Conservation (phyloP, 495 filamentous ascomycete species). For the Hypoxylon cercidicola region DNA sequence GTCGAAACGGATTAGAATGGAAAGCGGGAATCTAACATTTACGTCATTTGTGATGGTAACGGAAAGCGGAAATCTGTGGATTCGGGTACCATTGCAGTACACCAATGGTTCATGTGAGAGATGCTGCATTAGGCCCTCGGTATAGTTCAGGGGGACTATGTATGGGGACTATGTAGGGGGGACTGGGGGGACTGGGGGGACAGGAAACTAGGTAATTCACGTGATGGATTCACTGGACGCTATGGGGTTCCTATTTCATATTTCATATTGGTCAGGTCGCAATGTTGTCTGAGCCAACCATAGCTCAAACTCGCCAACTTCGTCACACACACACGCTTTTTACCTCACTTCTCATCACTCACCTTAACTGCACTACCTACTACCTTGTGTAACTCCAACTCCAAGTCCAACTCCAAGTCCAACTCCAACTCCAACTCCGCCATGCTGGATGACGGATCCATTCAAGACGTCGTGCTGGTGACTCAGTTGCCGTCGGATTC, state of each 20-base stretch:
- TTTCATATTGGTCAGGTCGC: conserved; percentile 34
- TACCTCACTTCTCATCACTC: background rate
- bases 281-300: conserved; percentile 27
- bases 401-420: too few relatives aligned
- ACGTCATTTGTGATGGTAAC: conserved; percentile 10
- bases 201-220: conserved; percentile 19
- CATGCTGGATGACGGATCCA: conserved; percentile 33
- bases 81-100: conserved; percentile 18
- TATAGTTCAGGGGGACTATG: conserved; percentile 33
- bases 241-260: conserved; percentile 31
- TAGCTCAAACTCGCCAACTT: conserved; percentile 20
- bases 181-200: too few relatives aligned
- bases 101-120: conserved; percentile 29
- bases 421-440: too few relatives aligned
- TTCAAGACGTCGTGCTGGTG: conserved; percentile 43
- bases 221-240: conserved; percentile 13
- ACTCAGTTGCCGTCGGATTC: conserved; percentile 46
- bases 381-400: conserved; percentile 4
- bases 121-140: conserved; percentile 22
- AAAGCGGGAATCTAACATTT: conserved; percentile 4
- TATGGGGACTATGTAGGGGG: too few relatives aligned
- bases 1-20: conserved; percentile 1
- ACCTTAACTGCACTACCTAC: background rate
- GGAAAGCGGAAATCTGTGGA: conserved; percentile 7
- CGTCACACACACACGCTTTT: background rate